Evolutionary conservation across 495 filamentous ascomycete genomes (phyloP).

Genomic region (Daldinia concentrica): DNA sequence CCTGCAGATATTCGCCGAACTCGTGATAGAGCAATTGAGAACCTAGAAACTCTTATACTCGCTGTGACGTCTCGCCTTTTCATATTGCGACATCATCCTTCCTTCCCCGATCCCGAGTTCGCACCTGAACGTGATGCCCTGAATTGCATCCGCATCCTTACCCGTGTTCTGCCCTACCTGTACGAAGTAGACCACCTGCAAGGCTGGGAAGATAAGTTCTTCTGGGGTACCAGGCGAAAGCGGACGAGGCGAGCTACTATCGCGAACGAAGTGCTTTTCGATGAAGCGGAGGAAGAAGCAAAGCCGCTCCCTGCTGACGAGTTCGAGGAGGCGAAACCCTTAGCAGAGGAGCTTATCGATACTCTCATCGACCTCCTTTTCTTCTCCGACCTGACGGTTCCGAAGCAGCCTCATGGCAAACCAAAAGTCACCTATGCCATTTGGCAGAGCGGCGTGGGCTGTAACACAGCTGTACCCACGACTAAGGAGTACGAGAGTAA

Average conservation of each 20-base stretch:
- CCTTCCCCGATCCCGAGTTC: conserved; percentile 86
- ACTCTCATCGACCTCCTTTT: conserved; percentile 90
- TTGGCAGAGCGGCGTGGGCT: conserved; percentile 98
- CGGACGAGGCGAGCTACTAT: conserved; percentile 61
- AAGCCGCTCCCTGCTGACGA: conserved; percentile 64
- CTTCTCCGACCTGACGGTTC: conserved; percentile 88
- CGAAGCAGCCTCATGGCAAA: conserved; percentile 68
- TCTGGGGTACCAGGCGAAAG: conserved; percentile 83
- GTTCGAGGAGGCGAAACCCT: conserved; percentile 83
- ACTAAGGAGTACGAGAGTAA: conserved; percentile 92
- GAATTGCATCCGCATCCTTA: conserved; percentile 73
- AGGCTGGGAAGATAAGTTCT: conserved; percentile 90
- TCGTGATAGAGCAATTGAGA: conserved; percentile 83
- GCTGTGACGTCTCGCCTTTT: conserved; percentile 83
- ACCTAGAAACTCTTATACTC: conserved; percentile 89
- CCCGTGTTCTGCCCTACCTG: conserved; percentile 49
- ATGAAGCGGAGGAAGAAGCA: conserved; percentile 69
- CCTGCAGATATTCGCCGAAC: conserved; percentile 92
- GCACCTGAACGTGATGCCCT: conserved; percentile 91
- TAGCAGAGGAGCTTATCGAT: conserved; percentile 94
- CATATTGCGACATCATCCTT: conserved; percentile 83
- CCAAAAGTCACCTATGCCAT: conserved; percentile 91
- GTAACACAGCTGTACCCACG: conserved; percentile 86
- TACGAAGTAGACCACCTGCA: conserved; percentile 91
- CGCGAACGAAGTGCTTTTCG: conserved; percentile 81